Evolutionary conservation across 495 filamentous ascomycete species (phyloP).

Genomic region (Annulohypoxylon stygium): DNA sequence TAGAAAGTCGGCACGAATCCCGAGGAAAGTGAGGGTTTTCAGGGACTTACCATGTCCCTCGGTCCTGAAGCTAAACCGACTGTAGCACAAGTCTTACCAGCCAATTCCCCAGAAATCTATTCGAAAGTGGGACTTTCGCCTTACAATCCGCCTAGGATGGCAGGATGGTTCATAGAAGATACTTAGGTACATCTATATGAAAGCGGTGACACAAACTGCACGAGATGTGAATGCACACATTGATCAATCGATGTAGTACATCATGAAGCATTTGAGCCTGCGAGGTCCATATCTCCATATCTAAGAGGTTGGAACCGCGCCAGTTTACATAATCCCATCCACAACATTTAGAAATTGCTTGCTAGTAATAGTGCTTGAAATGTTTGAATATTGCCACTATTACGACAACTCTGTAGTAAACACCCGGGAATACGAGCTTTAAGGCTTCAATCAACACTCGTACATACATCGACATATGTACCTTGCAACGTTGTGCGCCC

Average conservation of each 20-base stretch:
- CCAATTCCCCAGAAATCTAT: slow-evolving; percentile 23
- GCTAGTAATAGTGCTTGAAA: neutral
- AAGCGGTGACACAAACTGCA: slow-evolving; percentile 37
- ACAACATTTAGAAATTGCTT: neutral
- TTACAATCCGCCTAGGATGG: slow-evolving; percentile 30
- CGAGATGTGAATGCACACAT: slow-evolving; percentile 10
- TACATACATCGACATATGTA: neutral
- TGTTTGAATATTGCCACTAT: slow-evolving; percentile 16
- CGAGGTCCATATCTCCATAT: too few species aligned
- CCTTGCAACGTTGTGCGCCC: neutral
- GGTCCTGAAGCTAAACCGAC: slow-evolving; percentile 33
- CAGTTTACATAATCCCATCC: neutral
- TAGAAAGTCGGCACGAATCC: slow-evolving; percentile 30
- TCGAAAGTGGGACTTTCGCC: slow-evolving; percentile 38
- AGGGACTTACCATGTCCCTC: slow-evolving; percentile 21
- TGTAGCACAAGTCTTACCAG: neutral
- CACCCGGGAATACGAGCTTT: slow-evolving; percentile 1
- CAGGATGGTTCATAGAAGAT: too few species aligned
- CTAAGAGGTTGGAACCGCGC: too few species aligned
- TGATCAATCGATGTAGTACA: neutral
- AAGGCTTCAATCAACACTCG: neutral
- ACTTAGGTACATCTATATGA: slow-evolving; percentile 1
- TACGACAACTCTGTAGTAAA: slow-evolving; percentile 1
- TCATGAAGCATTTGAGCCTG: neutral
- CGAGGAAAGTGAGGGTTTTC: slow-evolving; percentile 27